Evolutionary conservation across 495 filamentous ascomycete genomes (phyloP), one percentile per base, ranked within the genome.

Genomic region (Aspergillus coremiiformis): DNA sequence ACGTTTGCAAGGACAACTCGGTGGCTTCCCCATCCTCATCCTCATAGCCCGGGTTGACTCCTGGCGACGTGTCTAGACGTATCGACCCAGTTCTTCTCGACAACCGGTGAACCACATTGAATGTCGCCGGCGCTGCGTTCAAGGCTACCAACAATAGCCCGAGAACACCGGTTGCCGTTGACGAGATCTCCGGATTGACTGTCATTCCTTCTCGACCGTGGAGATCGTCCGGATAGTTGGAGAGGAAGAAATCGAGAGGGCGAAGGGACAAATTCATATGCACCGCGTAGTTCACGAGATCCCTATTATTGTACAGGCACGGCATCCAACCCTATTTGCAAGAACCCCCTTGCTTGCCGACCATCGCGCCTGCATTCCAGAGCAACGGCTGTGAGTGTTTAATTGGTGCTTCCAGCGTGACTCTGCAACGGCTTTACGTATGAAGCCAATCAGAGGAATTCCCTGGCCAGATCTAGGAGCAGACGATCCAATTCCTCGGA

Each of bases 1-100:
- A 65, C 5, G 35, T 39, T 1, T 30, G 33, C 7, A 58, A 4
- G 5, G 62, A 59, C 6, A 21, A 39, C 10, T 53, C 49, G 7
- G 59, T 53, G 3, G 59, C 62, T 5, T 52, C 49, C n/a, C 62
- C 62, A 54, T 65, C 62, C 35, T 59, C 48, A 41, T 56, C 47
- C 23, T 59, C 17, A 47, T 56, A 54, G 23, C 39, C 58, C 4
- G 51, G 53, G 26, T 58, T 59, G 5, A 59, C 63, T 17, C 64
- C 9, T 9, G 30, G 47, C 4, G 53, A 35, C 7, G 64, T 57
- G 21, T 69, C 61, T 9, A 62, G 46, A 8, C 19, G 55, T 7
- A 59, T 52, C 9, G 56, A 23, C 19, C 12, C 14, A 29, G 22
- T 2, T 11, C 17, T 30, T 9, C 14, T 49, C 19, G 39, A 22